Base-by-base conservation (phyloP, 306 rosid species). In the Medicago arabica region DNA sequence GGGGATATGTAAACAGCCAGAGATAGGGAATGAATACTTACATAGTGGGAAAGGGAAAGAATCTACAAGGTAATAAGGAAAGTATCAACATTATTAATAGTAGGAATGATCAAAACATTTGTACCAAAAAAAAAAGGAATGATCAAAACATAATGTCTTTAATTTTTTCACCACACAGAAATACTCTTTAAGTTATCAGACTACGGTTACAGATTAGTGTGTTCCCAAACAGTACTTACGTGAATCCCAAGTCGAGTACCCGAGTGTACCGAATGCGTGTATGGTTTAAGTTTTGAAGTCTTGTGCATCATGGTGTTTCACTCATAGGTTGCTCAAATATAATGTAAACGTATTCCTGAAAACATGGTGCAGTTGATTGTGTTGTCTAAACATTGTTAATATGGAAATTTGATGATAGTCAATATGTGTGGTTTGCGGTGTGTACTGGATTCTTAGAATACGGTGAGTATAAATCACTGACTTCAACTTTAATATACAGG, bases 401-500 rank as follows among this genome's bases (percentile, higher is more conserved):
- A 49, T 67, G 61, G 21, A 61, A 36, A 23, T 74, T 72, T 44
- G 25, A 40, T 47, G 12, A 47, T 72, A 19, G 14, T 16, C 16
- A 81, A 41, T 61, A 80, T 67, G 50, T 9, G 21, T 53, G 67
- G 49, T 9, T 16, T 67, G 74, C 58, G 5, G 44, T 64, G 15
- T 62, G 15, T 62, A 67, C 18, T 68, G 43, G 64, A 36, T 69
- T 67, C 60, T 67, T 40, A 60, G 54, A 67, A 50, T 10, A 43
- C 34, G 46, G 17, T 73, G 47, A 46, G 54, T 76, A 47, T 76
- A 77, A 23, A 53, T 69, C 41, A 76, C 46, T 71, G 34, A 84
- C 34, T 80, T 63, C 63, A 17, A 13, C 72, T 80, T 75, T 71
- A 59, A 77, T 50, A 50, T 76, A 80, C 87, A 96, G 99, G 99